A percentile compares a stretch with the other conserved stretches of the same genome.
phyloP scores from a whole-genome alignment of 2,329 filamentous ascomycete genomes.

The Huntiella omanensis region DNA sequence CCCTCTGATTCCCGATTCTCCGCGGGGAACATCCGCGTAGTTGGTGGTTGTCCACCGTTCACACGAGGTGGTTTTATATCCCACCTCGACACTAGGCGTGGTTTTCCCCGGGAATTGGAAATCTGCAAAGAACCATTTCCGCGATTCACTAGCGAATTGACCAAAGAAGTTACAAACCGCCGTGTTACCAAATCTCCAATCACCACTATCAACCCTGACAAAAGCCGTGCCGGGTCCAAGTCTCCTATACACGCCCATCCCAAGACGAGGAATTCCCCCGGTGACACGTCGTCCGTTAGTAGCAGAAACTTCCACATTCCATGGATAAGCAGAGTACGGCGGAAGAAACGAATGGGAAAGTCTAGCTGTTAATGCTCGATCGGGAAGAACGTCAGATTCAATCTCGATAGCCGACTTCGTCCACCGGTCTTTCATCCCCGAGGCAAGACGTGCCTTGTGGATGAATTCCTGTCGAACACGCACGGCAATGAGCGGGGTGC shows the following conservation, averaged over 20 bases:
- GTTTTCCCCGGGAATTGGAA: conserved; percentile 15
- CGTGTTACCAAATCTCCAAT: conserved; percentile 18
- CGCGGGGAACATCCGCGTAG: conserved; percentile 17
- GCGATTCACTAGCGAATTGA: conserved; percentile 18
- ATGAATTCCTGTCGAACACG: conserved; percentile 23
- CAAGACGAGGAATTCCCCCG: conserved; percentile 15
- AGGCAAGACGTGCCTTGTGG: conserved; percentile 5
- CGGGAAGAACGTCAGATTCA: conserved; percentile 22
- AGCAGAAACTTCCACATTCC: conserved; percentile 21
- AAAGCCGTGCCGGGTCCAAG: conserved; percentile 21
- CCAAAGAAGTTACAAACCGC: conserved; percentile 19
- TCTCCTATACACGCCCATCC: conserved; percentile 19
- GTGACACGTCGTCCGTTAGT: conserved; percentile 14
- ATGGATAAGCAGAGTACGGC: conserved; percentile 16
- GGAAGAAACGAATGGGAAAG: conserved; percentile 19
- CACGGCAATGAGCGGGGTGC: conserved; percentile 21
- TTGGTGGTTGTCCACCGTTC: conserved; percentile 18
- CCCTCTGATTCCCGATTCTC: conserved; percentile 20
- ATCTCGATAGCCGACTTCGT: conserved; percentile 17
- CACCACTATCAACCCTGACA: conserved; percentile 23
- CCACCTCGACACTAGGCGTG: conserved; percentile 23
- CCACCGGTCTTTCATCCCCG: conserved; percentile 8
- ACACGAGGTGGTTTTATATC: conserved; percentile 20
- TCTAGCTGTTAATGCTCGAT: conserved; percentile 20
- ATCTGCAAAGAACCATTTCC: conserved; percentile 16